Percentiles rank a stretch among this genome's conserved stretches.
Conservation (phyloP, 1,139 yeast species). For the Pichia norvegensis region DNA sequence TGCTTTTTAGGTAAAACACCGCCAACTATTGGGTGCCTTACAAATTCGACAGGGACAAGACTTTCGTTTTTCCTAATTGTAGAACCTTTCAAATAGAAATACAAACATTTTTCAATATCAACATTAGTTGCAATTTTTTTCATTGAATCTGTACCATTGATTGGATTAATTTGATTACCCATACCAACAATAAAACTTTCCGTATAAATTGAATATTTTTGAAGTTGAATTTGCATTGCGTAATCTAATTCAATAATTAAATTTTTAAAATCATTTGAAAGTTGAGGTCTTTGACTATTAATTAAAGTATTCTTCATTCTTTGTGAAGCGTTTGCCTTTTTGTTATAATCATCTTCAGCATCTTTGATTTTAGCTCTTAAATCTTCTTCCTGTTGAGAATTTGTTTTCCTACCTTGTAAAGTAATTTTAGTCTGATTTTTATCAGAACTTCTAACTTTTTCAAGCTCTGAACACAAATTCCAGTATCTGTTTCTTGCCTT, state of each 20-base stretch:
- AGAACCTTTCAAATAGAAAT: constrained; percentile 45
- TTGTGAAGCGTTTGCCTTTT: constrained; percentile 65
- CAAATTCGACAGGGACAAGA: constrained; percentile 63
- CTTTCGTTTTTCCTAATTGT: constrained; percentile 18
- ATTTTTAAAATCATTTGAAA: constrained; percentile 65
- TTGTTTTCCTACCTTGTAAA: constrained; percentile 65
- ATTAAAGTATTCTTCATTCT: constrained; percentile 67
- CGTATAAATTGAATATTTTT: constrained; percentile 79
- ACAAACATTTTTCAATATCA: constrained; percentile 77
- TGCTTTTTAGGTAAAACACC: constrained; percentile 18
- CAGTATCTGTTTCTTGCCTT: constrained; percentile 80
- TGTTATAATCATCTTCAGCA: constrained; percentile 81
- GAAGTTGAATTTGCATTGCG: constrained; percentile 80
- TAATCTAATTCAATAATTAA: constrained; percentile 79
- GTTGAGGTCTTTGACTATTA: constrained; percentile 68
- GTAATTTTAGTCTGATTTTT: constrained; percentile 79
- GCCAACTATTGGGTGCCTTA: constrained; percentile 63
- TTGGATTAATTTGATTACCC: constrained; percentile 76
- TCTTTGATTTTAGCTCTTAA: constrained; percentile 67
- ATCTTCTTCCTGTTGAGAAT: constrained; percentile 90
- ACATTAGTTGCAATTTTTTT: constrained; percentile 66
- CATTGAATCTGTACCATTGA: constrained; percentile 58
- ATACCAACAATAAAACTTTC: constrained; percentile 78
- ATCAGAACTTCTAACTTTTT: constrained; percentile 65
- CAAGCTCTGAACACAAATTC: constrained; percentile 79